Conservation (phyloP, 2,329 filamentous ascomycete genomes). For the Zasmidium angulare region DNA sequence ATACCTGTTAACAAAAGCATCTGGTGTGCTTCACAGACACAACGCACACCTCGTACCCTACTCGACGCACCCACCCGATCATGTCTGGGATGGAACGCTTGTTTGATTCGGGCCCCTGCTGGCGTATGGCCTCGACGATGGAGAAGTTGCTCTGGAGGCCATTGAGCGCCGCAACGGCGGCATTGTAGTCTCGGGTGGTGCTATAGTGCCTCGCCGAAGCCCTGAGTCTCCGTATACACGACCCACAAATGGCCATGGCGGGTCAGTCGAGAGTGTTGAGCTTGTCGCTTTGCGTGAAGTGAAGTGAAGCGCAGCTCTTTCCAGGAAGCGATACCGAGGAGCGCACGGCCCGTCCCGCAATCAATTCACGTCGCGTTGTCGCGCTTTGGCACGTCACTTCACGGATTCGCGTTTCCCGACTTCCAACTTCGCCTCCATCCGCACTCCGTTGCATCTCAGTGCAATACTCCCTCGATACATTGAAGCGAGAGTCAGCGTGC, state of each 20-base stretch:
- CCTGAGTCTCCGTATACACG: slow-evolving; percentile 8
- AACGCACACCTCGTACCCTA: slow-evolving; percentile 68
- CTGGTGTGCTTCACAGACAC: slow-evolving; percentile 14
- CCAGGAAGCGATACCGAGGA: too few species aligned
- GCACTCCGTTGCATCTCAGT: not conserved
- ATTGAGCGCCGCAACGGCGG: slow-evolving; percentile 72
- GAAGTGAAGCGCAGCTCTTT: not conserved
- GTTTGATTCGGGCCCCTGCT: slow-evolving; percentile 73
- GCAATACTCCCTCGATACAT: not conserved
- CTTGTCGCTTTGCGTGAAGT: not conserved
- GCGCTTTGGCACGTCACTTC: not conserved
- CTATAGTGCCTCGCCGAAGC: slow-evolving; percentile 10
- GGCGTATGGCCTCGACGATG: slow-evolving; percentile 73
- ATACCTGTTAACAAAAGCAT: slow-evolving; percentile 7
- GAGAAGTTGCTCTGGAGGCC: slow-evolving; percentile 77
- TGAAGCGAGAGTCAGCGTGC: not conserved
- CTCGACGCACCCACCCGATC: slow-evolving; percentile 70
- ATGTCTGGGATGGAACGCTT: slow-evolving; percentile 77
- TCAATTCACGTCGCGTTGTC: not conserved
- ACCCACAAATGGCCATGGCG: slow-evolving; percentile 8
- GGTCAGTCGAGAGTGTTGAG: slow-evolving; percentile 5
- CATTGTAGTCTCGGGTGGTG: slow-evolving; percentile 36
- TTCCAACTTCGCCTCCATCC: not conserved
- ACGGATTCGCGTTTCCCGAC: not conserved
- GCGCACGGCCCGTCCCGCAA: too few species aligned